A percentile compares a stretch with the other conserved stretches of the same genome.
Conservation (phyloP, 176 grass and related monocot species). For the Guadua angustifolia region DNA sequence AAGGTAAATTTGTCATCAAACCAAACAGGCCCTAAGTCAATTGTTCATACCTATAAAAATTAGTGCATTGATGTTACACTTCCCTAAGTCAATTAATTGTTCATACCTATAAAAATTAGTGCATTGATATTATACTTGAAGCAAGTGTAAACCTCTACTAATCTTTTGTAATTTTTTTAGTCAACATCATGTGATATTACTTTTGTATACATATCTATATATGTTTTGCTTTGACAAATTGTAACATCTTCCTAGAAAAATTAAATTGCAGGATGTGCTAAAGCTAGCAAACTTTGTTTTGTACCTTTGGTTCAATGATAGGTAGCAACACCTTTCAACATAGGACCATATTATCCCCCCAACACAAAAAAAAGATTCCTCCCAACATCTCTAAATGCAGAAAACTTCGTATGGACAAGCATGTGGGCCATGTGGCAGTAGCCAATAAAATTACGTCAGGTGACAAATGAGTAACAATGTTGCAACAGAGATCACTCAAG, state of each 20-base stretch:
- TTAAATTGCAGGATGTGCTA: background rate
- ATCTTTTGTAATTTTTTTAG: background rate
- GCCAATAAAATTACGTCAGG: background rate
- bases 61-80: slow-evolving; percentile 8
- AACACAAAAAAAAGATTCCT: background rate
- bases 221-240: slow-evolving; percentile 6
- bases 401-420: background rate
- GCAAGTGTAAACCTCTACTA: background rate
- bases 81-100: no score
- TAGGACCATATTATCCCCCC: background rate
- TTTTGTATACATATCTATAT: slow-evolving; percentile 1
- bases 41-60: background rate
- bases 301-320: background rate
- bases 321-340: background rate
- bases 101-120: slow-evolving; percentile 19
- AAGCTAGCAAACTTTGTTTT: background rate
- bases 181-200: background rate
- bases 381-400: slow-evolving; percentile 12
- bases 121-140: slow-evolving; percentile 3
- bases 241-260: background rate
- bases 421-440: background rate
- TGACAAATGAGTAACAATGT: slow-evolving; percentile 12
- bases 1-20: no score
- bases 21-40: background rate
- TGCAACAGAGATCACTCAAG: background rate